phyloP scores from a whole-genome alignment of 2,329 filamentous ascomycete species.

The Onygenales sp. region DNA sequence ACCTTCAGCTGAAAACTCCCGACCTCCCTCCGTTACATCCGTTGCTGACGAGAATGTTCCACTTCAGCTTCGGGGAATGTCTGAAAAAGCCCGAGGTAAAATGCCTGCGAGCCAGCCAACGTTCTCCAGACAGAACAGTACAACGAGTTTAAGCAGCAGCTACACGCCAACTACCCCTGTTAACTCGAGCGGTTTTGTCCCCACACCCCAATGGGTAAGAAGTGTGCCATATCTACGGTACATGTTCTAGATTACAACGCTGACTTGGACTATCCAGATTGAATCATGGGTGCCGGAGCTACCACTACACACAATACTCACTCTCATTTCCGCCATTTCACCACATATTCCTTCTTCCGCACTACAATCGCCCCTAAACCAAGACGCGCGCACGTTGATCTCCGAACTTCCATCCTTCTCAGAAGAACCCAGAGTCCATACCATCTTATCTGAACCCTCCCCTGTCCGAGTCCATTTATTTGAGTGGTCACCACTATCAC shows the following conservation, averaged over 20 bases:
- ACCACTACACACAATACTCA: conserved; percentile 77
- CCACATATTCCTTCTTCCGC: conserved; percentile 41
- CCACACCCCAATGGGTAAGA: conserved; percentile 63
- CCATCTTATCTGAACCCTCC: conserved; percentile 59
- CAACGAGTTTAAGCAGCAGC: conserved; percentile 60
- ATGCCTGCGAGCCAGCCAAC: conserved; percentile 74
- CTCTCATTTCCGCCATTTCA: conserved; percentile 56
- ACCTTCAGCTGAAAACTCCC: conserved; percentile 45
- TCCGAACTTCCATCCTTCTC: conserved; percentile 33
- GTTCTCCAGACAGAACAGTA: conserved; percentile 86
- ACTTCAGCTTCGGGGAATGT: conserved; percentile 80
- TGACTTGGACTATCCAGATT: conserved; percentile 45
- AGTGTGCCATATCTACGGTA: background rate
- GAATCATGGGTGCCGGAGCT: conserved; percentile 89
- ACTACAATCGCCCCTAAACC: conserved; percentile 29
- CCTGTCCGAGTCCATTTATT: conserved; percentile 76
- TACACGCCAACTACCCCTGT: conserved; percentile 49
- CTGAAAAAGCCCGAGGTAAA: conserved; percentile 92
- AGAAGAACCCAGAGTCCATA: conserved; percentile 51
- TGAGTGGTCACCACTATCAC: conserved; percentile 80
- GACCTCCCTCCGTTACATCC: conserved; percentile 59
- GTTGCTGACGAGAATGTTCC: conserved; percentile 70
- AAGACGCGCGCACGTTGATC: conserved; percentile 33
- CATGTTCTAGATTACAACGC: background rate
- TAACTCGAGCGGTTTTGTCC: conserved; percentile 55